Base-by-base conservation (phyloP, 495 filamentous ascomycete genomes). In the Podospora conica region DNA sequence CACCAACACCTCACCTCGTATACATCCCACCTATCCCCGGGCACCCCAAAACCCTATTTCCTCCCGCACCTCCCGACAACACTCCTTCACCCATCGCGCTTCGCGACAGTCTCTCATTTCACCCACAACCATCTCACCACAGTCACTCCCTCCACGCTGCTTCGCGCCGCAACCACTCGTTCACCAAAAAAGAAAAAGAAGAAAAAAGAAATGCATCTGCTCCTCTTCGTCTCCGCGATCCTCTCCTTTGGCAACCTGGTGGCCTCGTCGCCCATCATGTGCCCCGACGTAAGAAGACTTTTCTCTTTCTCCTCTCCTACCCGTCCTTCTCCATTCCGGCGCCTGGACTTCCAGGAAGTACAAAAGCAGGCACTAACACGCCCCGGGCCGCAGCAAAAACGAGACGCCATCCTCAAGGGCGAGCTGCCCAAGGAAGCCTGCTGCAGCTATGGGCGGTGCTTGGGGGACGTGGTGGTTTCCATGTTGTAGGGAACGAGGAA, bases 381-480 rank as follows among this genome's bases (percentile, higher is more conserved):
- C 23, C 24, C 64, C 31, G 22, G 28, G 3, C n/a, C 23, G 21
- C 67, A 83, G 82, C 68, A 67, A 28, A 79, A 75, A 67, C 75
- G 80, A 71, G 82, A 84, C 71, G 72, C 72, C 11, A 82, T 83
- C 57, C 73, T 83, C 29, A 75, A 65, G 24, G 81, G 81, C 24
- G 72, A 77, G 21, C 70, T 81, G 48, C 73, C 76, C 9, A 78
- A 79, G 29, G 79, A 80, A 28, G 78, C 75, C 9, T 83, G 82
- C 68, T 84, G 82, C 68, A 78, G 74, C 60, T 84, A 84, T 61
- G 81, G 82, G 11, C 68, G 76, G 3, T 83, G 81, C 64, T 75
- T 76, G 60, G 75, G 77, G 20, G 76, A 80, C 55, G 81, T 84
- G 21, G 80, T 83, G 22, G 65, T 84, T 33, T 70, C 75, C 40